Percentiles rank a stretch among this genome's conserved stretches.
Conservation (phyloP, 148 eudicot genomes). For the Camellia japonica region DNA sequence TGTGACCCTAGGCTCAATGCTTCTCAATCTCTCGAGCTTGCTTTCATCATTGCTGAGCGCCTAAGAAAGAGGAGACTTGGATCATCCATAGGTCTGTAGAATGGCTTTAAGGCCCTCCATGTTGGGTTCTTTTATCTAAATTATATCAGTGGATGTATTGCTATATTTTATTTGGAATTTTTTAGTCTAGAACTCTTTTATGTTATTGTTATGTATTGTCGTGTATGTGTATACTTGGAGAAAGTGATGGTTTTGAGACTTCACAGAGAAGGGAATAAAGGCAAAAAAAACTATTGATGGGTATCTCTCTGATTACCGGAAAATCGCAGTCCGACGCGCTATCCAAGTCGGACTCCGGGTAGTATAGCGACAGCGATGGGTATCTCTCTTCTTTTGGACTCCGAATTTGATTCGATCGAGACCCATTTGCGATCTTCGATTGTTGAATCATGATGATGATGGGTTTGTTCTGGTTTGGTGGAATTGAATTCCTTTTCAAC, state of each 20-base stretch:
- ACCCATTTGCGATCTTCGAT: too few species aligned
- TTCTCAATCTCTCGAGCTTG: slow-evolving; percentile 58
- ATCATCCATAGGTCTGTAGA: slow-evolving; percentile 14
- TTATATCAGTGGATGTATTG: slow-evolving; percentile 4
- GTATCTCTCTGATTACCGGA: slow-evolving; percentile 7
- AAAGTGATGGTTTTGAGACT: not conserved
- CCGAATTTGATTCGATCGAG: too few species aligned
- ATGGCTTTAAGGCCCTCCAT: slow-evolving; percentile 8
- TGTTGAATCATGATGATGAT: too few species aligned
- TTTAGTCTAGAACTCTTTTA: not conserved
- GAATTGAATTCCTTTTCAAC: not conserved
- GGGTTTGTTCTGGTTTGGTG: too few species aligned
- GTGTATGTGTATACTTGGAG: not conserved
- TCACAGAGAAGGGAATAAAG: too few species aligned
- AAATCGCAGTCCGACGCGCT: slow-evolving; percentile 44
- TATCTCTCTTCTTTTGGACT: slow-evolving; percentile 23
- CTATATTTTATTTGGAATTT: not conserved
- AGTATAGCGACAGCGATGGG: slow-evolving; percentile 52
- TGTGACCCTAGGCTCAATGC: slow-evolving; percentile 64
- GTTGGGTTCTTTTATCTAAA: not conserved
- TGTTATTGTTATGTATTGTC: not conserved
- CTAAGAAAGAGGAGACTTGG: slow-evolving; percentile 49
- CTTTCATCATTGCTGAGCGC: slow-evolving; percentile 57
- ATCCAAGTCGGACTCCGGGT: slow-evolving; percentile 58
- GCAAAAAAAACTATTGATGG: too few species aligned